phyloP scores from a whole-genome alignment of 2,329 filamentous ascomycete species.

The Epichloe gansuensis region DNA sequence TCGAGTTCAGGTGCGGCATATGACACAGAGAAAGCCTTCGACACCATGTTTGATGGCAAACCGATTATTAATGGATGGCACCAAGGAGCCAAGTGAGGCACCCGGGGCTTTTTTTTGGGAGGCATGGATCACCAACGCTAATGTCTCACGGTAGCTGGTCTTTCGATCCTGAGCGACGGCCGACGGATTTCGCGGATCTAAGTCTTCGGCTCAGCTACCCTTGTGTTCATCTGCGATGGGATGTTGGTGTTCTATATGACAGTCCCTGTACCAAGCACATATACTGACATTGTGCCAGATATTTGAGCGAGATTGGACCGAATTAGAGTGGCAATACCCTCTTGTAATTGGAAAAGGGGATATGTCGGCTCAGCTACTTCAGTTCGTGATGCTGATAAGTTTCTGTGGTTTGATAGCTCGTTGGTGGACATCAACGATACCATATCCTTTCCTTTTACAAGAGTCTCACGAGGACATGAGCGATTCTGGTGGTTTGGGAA shows the following conservation, averaged over 20 bases:
- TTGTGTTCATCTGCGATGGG: constrained; percentile 24
- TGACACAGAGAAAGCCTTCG: constrained; percentile 27
- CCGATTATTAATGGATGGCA: constrained; percentile 10
- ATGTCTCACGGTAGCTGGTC: constrained; percentile 17
- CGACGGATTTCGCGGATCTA: constrained; percentile 20
- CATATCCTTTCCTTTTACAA: constrained; percentile 24
- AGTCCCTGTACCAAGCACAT: neutral
- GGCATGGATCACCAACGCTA: neutral
- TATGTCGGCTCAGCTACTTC: constrained; percentile 31
- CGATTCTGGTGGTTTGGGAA: constrained; percentile 31
- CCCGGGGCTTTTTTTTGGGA: neutral
- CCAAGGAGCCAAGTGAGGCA: constrained; percentile 8
- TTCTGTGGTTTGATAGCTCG: constrained; percentile 1
- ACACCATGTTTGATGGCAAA: constrained; percentile 21
- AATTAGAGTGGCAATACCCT: constrained; percentile 30
- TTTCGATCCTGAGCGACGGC: constrained; percentile 17
- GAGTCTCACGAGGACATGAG: constrained; percentile 20
- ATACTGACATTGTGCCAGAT: constrained; percentile 16
- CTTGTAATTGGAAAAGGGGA: constrained; percentile 24
- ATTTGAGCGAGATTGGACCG: constrained; percentile 25
- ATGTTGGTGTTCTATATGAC: constrained; percentile 15
- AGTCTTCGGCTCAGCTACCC: constrained; percentile 18
- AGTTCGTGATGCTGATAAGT: constrained; percentile 4
- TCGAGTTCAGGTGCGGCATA: constrained; percentile 20
- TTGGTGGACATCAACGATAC: constrained; percentile 23